phyloP scores from a whole-genome alignment of 495 filamentous ascomycete species.

The Penicillium paxilli region DNA sequence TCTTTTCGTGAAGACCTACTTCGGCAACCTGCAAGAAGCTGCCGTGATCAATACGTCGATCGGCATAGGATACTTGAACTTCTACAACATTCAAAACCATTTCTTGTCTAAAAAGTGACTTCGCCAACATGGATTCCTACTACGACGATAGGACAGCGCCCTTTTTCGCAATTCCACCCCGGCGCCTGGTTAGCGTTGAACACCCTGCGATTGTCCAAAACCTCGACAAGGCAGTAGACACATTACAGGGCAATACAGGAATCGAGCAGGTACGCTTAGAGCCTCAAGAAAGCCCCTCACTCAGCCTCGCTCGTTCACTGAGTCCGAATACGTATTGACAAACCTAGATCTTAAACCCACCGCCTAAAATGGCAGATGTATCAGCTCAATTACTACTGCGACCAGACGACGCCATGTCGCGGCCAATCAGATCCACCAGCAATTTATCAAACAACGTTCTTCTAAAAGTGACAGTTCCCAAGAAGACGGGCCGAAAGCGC shows the following conservation, averaged over 20 bases:
- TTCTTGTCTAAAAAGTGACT: too few relatives aligned
- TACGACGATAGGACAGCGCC: conserved; percentile 43
- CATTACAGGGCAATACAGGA: conserved; percentile 66
- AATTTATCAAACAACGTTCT: conserved; percentile 75
- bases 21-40: neutral
- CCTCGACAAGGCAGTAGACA: conserved; percentile 76
- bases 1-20: neutral
- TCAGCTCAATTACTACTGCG: conserved; percentile 63
- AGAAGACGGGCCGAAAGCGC: conserved; percentile 79
- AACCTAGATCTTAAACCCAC: conserved; percentile 42
- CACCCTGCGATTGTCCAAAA: conserved; percentile 85
- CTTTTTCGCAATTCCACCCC: conserved; percentile 59
- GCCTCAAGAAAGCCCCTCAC: neutral
- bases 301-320: neutral
- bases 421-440: conserved; percentile 70
- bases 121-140: conserved; percentile 25
- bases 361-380: conserved; percentile 29
- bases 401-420: conserved; percentile 73
- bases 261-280: conserved; percentile 57
- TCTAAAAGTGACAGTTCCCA: conserved; percentile 84
- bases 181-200: conserved; percentile 74
- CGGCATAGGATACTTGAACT: too few relatives aligned
- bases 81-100: too few relatives aligned
- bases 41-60: too few relatives aligned
- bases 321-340: conserved; percentile 9